These are phyloP conservation scores for Colletotrichum nymphaeae DNA, from an alignment of 2,329 filamentous ascomycete genomes.

Conservation along the genomic window DNA sequence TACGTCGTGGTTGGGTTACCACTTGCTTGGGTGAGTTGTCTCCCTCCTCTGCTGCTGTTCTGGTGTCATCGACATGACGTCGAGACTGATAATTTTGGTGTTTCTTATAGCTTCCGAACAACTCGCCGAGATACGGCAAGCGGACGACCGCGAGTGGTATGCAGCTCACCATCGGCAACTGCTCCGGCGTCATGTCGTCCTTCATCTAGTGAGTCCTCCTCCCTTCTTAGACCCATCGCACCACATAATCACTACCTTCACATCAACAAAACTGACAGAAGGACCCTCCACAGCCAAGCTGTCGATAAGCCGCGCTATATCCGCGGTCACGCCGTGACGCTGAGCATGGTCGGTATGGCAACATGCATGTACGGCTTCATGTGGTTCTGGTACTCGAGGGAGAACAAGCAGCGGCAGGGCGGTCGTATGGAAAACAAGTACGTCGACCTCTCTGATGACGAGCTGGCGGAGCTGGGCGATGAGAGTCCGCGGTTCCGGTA, in stretches of 20 bases:
- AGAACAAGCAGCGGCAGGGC: conserved; percentile 58
- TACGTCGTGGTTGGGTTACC: conserved; percentile 71
- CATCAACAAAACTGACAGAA: background rate
- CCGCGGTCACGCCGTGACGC: conserved; percentile 67
- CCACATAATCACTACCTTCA: no score
- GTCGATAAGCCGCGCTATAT: conserved; percentile 67
- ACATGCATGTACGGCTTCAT: conserved; percentile 49
- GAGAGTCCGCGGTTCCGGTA: conserved; percentile 63
- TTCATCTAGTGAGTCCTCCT: conserved; percentile 33
- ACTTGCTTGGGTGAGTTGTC: conserved; percentile 60
- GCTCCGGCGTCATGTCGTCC: conserved; percentile 65
- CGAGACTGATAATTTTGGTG: background rate
- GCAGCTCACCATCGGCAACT: conserved; percentile 78
- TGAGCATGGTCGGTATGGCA: conserved; percentile 36
- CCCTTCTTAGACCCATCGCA: no score
- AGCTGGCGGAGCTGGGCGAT: conserved; percentile 62
- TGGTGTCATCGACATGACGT: no score
- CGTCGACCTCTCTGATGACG: conserved; percentile 55
- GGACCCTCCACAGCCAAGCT: conserved; percentile 47
- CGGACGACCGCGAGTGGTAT: conserved; percentile 77
- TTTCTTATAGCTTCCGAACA: conserved; percentile 59
- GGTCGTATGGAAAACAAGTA: conserved; percentile 53
- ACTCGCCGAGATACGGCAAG: conserved; percentile 81
- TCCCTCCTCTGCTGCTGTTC: no score
- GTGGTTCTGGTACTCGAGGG: conserved; percentile 47